Evolutionary conservation across 2,329 filamentous ascomycete species (phyloP).

Genomic region (Pyricularia grisea): DNA sequence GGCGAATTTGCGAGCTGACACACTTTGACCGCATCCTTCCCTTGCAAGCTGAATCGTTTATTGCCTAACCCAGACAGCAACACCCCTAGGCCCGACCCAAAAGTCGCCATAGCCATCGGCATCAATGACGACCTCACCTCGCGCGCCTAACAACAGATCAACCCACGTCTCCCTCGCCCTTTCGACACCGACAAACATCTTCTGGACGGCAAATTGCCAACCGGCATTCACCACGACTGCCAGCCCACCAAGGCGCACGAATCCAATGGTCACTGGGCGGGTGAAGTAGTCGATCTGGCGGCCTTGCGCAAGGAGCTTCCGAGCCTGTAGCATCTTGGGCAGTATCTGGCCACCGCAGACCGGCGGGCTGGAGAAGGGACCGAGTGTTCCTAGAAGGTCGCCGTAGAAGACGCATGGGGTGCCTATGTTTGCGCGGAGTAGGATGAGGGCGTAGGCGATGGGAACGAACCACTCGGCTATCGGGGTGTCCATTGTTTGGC

Average conservation of each 20-base stretch:
- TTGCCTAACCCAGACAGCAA: slow-evolving; percentile 47
- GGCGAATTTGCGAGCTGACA: too few relatives aligned
- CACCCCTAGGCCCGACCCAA: slow-evolving; percentile 39
- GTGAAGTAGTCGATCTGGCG: too few relatives aligned
- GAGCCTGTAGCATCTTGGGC: slow-evolving; percentile 10
- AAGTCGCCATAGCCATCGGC: slow-evolving; percentile 50
- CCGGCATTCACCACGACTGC: slow-evolving; percentile 49
- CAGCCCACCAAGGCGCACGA: slow-evolving; percentile 25
- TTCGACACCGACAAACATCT: slow-evolving; percentile 51
- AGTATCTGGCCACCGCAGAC: slow-evolving; percentile 26
- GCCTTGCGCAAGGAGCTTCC: too few relatives aligned
- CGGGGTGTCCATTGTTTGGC: slow-evolving; percentile 13
- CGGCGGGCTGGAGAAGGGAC: slow-evolving; percentile 22
- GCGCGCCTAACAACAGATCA: slow-evolving; percentile 47
- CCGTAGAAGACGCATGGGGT: slow-evolving; percentile 63
- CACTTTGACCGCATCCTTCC: too few relatives aligned
- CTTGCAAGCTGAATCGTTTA: too few relatives aligned
- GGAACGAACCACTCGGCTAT: slow-evolving; percentile 45
- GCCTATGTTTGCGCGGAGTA: slow-evolving; percentile 48
- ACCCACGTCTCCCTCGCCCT: slow-evolving; percentile 55
- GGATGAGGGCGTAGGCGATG: slow-evolving; percentile 58
- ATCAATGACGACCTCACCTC: slow-evolving; percentile 48
- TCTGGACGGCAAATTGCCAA: slow-evolving; percentile 33
- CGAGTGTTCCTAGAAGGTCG: slow-evolving; percentile 53
- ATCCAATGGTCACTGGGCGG: too few relatives aligned